These are phyloP conservation scores for Kewa caespitosa DNA, from an alignment of 179 eudicot species.

Conservation along the genomic window DNA sequence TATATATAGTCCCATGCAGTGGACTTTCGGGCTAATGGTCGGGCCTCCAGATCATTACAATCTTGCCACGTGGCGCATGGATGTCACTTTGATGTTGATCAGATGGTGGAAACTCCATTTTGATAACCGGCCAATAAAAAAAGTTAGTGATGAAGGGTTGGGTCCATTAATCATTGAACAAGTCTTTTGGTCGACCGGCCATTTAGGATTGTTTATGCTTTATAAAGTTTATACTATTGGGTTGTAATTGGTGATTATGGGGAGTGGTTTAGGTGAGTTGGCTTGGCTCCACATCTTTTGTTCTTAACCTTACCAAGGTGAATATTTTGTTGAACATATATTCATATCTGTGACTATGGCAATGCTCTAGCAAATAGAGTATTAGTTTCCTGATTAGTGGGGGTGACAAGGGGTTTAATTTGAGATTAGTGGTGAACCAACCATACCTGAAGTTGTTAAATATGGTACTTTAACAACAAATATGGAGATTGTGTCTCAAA, in stretches of 20 bases:
- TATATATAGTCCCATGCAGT: neutral
- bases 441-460: neutral
- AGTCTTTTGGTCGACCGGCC: neutral
- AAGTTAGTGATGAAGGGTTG: neutral
- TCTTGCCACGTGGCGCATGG: neutral
- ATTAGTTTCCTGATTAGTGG: slow-evolving; percentile 18
- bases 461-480: too few species aligned
- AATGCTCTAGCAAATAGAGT: too few species aligned
- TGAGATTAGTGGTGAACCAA: neutral
- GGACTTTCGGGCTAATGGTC: neutral
- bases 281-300: slow-evolving; percentile 1
- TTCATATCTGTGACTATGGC: too few species aligned
- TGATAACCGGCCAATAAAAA: neutral
- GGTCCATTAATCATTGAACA: neutral
- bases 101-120: neutral
- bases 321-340: neutral
- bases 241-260: neutral
- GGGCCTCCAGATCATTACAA: neutral
- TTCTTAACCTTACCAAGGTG: neutral
- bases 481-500: too few species aligned
- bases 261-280: slow-evolving; percentile 2
- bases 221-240: too few species aligned
- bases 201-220: neutral
- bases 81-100: neutral
- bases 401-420: neutral